Evolutionary conservation across 371 early-diverging fungal species (phyloP), one percentile per base, ranked within the genome.

Genomic region (Parasitella parasitica): DNA sequence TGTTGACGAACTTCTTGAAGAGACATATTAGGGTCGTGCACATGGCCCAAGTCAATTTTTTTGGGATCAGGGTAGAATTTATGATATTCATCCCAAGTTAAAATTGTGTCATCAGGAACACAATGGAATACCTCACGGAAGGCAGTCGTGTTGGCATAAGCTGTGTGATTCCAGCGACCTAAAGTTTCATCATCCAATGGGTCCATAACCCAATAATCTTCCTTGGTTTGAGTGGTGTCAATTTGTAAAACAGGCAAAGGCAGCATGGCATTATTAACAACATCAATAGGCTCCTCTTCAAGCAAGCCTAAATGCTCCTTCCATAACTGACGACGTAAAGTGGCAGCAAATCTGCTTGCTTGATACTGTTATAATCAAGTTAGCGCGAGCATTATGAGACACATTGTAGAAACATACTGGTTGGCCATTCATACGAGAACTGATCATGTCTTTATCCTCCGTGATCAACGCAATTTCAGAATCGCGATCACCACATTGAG

Each of bases 401-500:
- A 43, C 30, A 13, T 3, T 13, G 20, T 12, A 48, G 49, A 26
- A 9, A 54, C 76, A 70, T 80, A 86, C 88, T n/a, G 79, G 76
- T 2, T 82, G 70, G 7, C 88, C 89, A 68, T 91, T 83, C 93
- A 95, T 91, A 27, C 72, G 73, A 1, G 89, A 85, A 11, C 72
- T 72, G 24, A 95, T 82, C 46, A 75, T 77, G n/a, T 86, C 82
- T 18, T 83, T 73, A 69, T 95, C 95, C 63, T 92, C 90, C 20
- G 93, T 80, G 15, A 94, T 63, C 58, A 92, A 77, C 22, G 94
- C 93, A 56, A 95, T 85, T 77, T 97, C 97, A 15, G 94, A 91
- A 67, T 97, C 97, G 57, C 94, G 88, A 66, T 86, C 86, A 49
- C 97, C 97, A 37, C 87, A 75, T 76, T 93, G 90, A 0, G 94